These are phyloP conservation scores for Komagataella pastoris DNA, from an alignment of 805 yeast species.

Conservation along the genomic window DNA sequence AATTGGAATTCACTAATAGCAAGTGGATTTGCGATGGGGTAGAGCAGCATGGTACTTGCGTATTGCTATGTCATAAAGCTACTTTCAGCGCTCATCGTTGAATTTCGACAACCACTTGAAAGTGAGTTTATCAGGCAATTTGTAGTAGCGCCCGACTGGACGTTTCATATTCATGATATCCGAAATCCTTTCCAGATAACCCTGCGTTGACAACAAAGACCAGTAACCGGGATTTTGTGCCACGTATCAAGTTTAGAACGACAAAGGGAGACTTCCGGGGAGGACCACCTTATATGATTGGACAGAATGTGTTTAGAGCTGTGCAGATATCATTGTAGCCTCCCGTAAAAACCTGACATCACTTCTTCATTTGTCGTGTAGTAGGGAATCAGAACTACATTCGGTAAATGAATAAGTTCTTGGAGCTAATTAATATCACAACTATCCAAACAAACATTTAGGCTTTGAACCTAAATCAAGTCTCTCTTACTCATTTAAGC, in stretches of 20 bases:
- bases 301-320: not conserved
- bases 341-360: no score
- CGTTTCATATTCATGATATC: no score
- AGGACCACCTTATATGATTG: not conserved
- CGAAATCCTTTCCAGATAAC: no score
- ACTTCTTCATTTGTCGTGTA: not conserved
- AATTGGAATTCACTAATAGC: no score
- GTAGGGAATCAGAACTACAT: not conserved
- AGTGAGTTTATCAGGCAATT: no score
- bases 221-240: no score
- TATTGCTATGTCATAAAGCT: no score
- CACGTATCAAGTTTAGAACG: not conserved
- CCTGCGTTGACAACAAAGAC: no score
- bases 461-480: conserved; percentile 27
- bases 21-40: not conserved
- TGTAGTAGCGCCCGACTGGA: no score
- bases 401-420: not conserved
- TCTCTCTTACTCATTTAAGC: conserved; percentile 19
- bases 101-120: no score
- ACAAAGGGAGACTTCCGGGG: not conserved
- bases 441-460: not conserved
- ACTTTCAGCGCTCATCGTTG: no score
- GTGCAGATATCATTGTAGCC: not conserved
- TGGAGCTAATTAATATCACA: not conserved
- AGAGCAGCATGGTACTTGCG: not conserved